Evolutionary conservation across 1,139 yeast species (phyloP).

Genomic region (Candida sanyaensis): DNA sequence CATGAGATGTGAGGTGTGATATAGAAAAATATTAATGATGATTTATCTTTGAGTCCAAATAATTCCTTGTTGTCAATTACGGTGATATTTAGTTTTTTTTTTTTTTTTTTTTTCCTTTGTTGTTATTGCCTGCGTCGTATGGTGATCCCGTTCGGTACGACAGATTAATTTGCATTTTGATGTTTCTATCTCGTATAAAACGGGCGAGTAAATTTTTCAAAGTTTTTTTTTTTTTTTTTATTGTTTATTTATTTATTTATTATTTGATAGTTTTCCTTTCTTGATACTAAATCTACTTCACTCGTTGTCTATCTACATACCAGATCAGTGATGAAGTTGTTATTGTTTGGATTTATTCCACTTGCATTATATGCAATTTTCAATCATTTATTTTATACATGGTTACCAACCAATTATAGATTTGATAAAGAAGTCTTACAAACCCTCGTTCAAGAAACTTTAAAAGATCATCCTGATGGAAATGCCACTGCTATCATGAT

Average conservation of each 20-base stretch:
- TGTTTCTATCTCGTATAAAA: neutral
- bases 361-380: constrained; percentile 30
- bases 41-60: too few species aligned
- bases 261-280: neutral
- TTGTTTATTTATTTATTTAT: neutral
- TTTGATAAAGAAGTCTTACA: constrained; percentile 55
- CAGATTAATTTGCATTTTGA: constrained; percentile 1
- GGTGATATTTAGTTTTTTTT: too few species aligned
- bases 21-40: too few species aligned
- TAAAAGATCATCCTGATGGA: constrained; percentile 56
- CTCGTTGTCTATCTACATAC: neutral
- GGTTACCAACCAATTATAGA: constrained; percentile 70
- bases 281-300: neutral
- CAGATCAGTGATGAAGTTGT: constrained; percentile 20
- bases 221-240: neutral
- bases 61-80: too few species aligned
- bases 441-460: constrained; percentile 49
- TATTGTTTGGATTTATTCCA: constrained; percentile 23
- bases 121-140: too few species aligned
- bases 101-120: too few species aligned
- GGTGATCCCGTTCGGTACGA: too few species aligned
- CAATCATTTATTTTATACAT: constrained; percentile 51
- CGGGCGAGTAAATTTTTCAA: neutral
- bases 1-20: constrained; percentile 3
- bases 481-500: constrained; percentile 63